Conservation (phyloP, 495 filamentous ascomycete species). For the Trichodelitschia bisporula region DNA sequence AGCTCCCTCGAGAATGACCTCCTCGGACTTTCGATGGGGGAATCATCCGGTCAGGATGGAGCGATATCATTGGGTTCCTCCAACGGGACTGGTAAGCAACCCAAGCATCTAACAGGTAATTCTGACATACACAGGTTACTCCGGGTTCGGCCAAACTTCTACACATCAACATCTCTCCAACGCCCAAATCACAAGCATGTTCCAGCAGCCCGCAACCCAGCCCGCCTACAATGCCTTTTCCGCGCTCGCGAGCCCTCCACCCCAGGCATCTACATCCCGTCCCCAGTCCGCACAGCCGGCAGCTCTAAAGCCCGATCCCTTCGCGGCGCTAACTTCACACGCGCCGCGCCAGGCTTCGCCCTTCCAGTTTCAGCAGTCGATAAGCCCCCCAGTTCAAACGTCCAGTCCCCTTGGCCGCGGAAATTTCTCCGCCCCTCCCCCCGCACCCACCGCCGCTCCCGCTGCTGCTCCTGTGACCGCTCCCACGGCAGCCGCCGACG, state of each 20-base stretch:
- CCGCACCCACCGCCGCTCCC: constrained; percentile 1
- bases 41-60: constrained; percentile 42
- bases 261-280: constrained; percentile 10
- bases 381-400: constrained; percentile 5
- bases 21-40: constrained; percentile 37
- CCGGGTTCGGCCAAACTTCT: too few relatives aligned
- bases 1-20: constrained; percentile 31
- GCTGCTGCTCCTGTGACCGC: constrained; percentile 9
- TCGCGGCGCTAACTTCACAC: constrained; percentile 11
- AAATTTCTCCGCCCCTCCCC: constrained; percentile 16
- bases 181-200: constrained; percentile 1
- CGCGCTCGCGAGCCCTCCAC: constrained; percentile 11
- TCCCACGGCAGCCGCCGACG: constrained; percentile 40
- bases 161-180: too few relatives aligned
- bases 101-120: too few relatives aligned
- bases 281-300: constrained; percentile 17
- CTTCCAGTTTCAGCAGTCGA: constrained; percentile 19
- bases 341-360: constrained; percentile 15
- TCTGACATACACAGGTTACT: too few relatives aligned
- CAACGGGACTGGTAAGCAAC: constrained; percentile 9
- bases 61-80: constrained; percentile 57
- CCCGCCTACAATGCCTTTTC: constrained; percentile 12
- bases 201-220: constrained; percentile 5
- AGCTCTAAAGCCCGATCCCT: constrained; percentile 15
- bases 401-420: constrained; percentile 5